Percentiles rank a stretch among this genome's conserved stretches.
Conservation (phyloP, 768 basidiomycete species). For the Rhodotorula sphaerocarpa region DNA sequence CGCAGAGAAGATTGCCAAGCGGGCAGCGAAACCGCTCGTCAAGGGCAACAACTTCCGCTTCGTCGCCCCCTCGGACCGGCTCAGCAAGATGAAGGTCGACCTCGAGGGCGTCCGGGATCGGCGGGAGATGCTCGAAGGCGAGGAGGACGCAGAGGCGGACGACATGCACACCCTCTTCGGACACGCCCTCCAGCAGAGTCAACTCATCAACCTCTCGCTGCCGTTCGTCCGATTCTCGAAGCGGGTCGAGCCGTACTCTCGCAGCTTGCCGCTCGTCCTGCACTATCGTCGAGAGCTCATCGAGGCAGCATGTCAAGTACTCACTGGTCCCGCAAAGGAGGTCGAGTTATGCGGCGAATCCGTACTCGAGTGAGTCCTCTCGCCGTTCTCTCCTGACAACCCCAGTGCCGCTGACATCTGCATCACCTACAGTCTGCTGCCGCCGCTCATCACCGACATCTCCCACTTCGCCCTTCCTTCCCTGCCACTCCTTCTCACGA, state of each 20-base stretch:
- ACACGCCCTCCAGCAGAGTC: slow-evolving; percentile 63
- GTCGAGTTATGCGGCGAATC: slow-evolving; percentile 30
- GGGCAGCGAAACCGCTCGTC: slow-evolving; percentile 26
- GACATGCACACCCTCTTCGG: slow-evolving; percentile 54
- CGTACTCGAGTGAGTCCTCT: slow-evolving; percentile 25
- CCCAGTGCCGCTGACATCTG: background rate
- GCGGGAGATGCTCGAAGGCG: slow-evolving; percentile 32
- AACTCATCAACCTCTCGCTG: slow-evolving; percentile 69
- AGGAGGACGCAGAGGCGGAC: slow-evolving; percentile 19
- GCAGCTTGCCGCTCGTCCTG: slow-evolving; percentile 69
- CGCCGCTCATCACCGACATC: slow-evolving; percentile 33
- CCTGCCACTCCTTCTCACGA: slow-evolving; percentile 27
- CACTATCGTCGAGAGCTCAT: slow-evolving; percentile 69
- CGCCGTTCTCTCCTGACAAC: background rate
- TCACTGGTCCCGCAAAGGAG: slow-evolving; percentile 11
- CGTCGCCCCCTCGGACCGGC: slow-evolving; percentile 19
- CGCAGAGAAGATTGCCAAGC: slow-evolving; percentile 28
- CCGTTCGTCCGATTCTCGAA: slow-evolving; percentile 64
- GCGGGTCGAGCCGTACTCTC: slow-evolving; percentile 55
- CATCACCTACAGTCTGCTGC: slow-evolving; percentile 17
- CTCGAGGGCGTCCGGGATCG: slow-evolving; percentile 24
- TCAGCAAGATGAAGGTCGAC: slow-evolving; percentile 32
- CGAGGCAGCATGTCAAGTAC: slow-evolving; percentile 36
- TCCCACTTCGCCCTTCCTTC: slow-evolving; percentile 22
- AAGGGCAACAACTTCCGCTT: slow-evolving; percentile 31